Conservation (phyloP, 1,284 basidiomycete species). For the Cystobasidium pallidum region DNA sequence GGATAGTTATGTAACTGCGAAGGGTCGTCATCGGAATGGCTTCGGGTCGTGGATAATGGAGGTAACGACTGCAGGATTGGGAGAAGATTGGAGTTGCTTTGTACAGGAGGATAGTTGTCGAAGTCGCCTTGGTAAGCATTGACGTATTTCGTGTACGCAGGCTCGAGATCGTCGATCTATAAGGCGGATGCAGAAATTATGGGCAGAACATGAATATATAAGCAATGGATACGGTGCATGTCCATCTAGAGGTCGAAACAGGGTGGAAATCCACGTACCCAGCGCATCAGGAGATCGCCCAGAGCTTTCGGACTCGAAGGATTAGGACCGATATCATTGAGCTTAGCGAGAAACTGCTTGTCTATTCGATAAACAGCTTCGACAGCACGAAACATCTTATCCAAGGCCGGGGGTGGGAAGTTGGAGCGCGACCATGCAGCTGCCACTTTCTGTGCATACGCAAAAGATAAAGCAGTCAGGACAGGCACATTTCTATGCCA, state of each 20-base stretch:
- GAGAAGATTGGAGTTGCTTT: slow-evolving; percentile 71
- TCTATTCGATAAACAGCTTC: slow-evolving; percentile 92
- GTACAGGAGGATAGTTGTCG: slow-evolving; percentile 78
- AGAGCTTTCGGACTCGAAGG: slow-evolving; percentile 93
- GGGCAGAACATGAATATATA: slow-evolving; percentile 25
- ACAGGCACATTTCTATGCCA: neutral
- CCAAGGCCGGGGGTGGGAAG: slow-evolving; percentile 87
- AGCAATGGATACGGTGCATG: neutral
- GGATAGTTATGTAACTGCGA: neutral
- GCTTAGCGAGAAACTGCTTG: slow-evolving; percentile 73
- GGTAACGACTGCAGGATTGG: slow-evolving; percentile 70
- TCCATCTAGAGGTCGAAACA: neutral
- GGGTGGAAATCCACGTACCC: slow-evolving; percentile 69
- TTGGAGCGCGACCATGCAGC: slow-evolving; percentile 94
- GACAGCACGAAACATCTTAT: slow-evolving; percentile 90
- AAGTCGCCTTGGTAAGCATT: slow-evolving; percentile 75
- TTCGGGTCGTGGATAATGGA: slow-evolving; percentile 61
- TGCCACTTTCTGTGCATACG: slow-evolving; percentile 76
- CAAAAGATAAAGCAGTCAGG: neutral
- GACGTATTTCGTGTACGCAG: slow-evolving; percentile 81
- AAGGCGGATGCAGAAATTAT: neutral
- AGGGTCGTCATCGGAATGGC: slow-evolving; percentile 37
- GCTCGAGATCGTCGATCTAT: slow-evolving; percentile 85
- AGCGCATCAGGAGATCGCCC: slow-evolving; percentile 94
- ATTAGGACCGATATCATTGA: slow-evolving; percentile 90